These are phyloP conservation scores for Abortiporus biennis DNA, from an alignment of 1,284 basidiomycete species.

Conservation along the genomic window DNA sequence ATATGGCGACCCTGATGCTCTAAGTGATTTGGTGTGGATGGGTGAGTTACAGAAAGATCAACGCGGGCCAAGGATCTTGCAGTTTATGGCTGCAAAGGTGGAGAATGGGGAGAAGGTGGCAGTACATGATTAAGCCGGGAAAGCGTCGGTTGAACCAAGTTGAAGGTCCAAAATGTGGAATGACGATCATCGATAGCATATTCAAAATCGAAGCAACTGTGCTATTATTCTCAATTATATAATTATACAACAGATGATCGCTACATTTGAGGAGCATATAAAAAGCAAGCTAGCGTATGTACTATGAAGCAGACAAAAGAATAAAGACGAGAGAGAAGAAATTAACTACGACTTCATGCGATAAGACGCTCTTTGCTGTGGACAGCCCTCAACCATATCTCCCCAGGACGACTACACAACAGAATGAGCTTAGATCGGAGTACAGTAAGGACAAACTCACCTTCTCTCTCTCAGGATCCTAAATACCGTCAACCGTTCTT, in stretches of 20 bases:
- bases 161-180: not conserved
- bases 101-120: too few relatives aligned
- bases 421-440: slow-evolving; percentile 6
- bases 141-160: too few relatives aligned
- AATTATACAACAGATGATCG: not conserved
- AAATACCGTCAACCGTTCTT: slow-evolving; percentile 54
- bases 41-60: too few relatives aligned
- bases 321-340: not conserved
- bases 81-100: too few relatives aligned
- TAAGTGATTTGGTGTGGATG: not conserved
- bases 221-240: too few relatives aligned
- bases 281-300: too few relatives aligned
- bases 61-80: too few relatives aligned
- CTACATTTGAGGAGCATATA: not conserved
- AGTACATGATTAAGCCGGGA: too few relatives aligned
- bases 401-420: slow-evolving; percentile 60
- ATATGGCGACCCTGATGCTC: not conserved
- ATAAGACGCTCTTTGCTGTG: slow-evolving; percentile 51
- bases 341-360: slow-evolving; percentile 17
- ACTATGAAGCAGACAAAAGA: not conserved
- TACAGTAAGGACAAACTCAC: slow-evolving; percentile 32
- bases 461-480: slow-evolving; percentile 70
- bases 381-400: slow-evolving; percentile 72
- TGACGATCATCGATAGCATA: not conserved
- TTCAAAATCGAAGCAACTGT: too few relatives aligned